Evolutionary conservation across 192 early-diverging fungal species (phyloP), one percentile per base, ranked within the genome.

Genomic region (Borealophlyctis nickersoniae): DNA sequence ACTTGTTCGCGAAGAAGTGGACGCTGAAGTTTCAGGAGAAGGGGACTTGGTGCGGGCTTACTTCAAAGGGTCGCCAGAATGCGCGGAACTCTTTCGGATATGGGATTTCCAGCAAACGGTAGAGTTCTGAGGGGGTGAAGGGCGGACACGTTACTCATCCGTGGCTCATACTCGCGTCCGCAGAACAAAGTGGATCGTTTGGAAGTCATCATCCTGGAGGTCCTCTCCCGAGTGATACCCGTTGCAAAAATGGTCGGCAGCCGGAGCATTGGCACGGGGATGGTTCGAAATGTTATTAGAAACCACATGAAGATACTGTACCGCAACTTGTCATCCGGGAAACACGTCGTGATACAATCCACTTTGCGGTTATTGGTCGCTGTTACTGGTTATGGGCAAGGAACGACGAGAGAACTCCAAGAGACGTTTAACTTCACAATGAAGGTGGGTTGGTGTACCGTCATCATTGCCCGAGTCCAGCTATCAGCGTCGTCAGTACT

Each of bases 391-490:
- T 81, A 85, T 24, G 74, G 73, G 35, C 59, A 79, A 30, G 62
- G 77, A 27, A 86, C 82, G 22, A 76, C 85, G 2, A 80, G 76
- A 29, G 91, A 93, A 54, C 67, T 93, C 24, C 75, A 77, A 33
- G 78, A 87, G 36, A 72, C 72, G 3, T 92, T 93, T 73, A 88
- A 91, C 57, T 92, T 91, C 62, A 73, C 82, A 4, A 39, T 90
- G 52, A 89, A 89, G 69, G 79, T 76, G 59, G 26, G 48, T 45
- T 45, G 7, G 19, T 45, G 39, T 45, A 45, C 7, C 7, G 19
- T 7, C 39, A 13, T 45, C n/a, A n/a, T n/a, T n/a, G n/a, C n/a
- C n/a, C n/a, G n/a, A n/a, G n/a, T n/a, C n/a, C n/a, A n/a, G n/a
- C 39, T 45, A 45, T 45, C 39, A 45, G 7, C 9, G 39, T 45